A percentile compares a stretch with the other conserved stretches of the same genome.
phyloP scores from a whole-genome alignment of 192 early-diverging fungal species.

The Coemansia sp. region DNA sequence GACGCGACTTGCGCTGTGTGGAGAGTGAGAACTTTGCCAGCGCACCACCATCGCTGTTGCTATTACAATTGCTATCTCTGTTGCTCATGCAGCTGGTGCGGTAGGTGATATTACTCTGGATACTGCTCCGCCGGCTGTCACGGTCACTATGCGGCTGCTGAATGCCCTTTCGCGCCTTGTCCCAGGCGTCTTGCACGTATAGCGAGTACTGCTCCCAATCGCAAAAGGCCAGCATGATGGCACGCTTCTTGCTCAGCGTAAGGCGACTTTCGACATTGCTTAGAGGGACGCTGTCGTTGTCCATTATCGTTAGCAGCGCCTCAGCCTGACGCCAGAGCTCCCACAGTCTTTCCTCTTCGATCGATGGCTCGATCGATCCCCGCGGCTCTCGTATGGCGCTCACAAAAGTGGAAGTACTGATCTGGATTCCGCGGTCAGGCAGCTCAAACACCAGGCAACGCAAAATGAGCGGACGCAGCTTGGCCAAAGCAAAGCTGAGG shows the following conservation, averaged over 20 bases:
- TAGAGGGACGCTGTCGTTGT: constrained; percentile 49
- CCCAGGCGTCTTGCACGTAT: constrained; percentile 54
- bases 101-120: constrained; percentile 13
- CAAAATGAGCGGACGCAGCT: constrained; percentile 50
- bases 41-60: constrained; percentile 1
- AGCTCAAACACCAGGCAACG: constrained; percentile 54
- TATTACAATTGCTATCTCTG: constrained; percentile 2
- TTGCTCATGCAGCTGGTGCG: background rate
- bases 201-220: constrained; percentile 57
- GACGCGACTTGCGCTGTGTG: constrained; percentile 43
- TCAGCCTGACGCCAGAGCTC: constrained; percentile 55
- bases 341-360: constrained; percentile 55
- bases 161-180: constrained; percentile 48
- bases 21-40: constrained; percentile 38
- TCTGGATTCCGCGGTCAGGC: constrained; percentile 46
- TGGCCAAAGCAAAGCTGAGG: constrained; percentile 35
- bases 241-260: constrained; percentile 54
- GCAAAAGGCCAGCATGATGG: constrained; percentile 55
- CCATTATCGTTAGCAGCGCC: constrained; percentile 54
- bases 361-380: constrained; percentile 51
- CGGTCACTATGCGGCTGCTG: constrained; percentile 24
- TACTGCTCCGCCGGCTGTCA: constrained; percentile 38
- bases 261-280: constrained; percentile 34
- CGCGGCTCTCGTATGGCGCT: constrained; percentile 40
- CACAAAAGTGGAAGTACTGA: constrained; percentile 46